Evolutionary conservation across 148 eudicot species (phyloP), one percentile per base, ranked within the genome.

Genomic region (Rhododendron simsii): DNA sequence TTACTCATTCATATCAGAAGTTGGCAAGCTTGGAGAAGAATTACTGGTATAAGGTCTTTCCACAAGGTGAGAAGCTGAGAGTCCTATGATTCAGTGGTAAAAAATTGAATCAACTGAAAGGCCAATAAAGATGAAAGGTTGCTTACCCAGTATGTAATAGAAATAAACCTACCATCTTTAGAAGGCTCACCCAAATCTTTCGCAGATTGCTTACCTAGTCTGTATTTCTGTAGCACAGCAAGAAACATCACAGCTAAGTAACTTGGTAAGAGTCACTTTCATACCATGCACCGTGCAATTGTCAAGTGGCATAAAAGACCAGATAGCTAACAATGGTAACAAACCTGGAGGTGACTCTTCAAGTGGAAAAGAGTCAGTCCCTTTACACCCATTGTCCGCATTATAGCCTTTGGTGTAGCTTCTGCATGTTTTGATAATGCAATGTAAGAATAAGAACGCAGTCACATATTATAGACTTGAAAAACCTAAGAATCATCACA

Each of bases 371-470:
- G 94, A 78, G 98, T 95, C 88, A 93, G 87, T 86, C 98, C 98
- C 90, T 95, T 95, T 65, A 95, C 98, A 39, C 95, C 96, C 98
- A 95, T 95, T 57, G 96, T 95, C 87, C 96, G 93, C 94, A 93
- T 79, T 81, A 95, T 90, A 80, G 98, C 96, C 91, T 95, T 95
- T 30, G 94, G 94, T n/a, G 94, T 93, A 80, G 94, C 94, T 91
- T 93, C 94, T 93, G 93, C 91, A 89, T 13, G 85, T 20, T 85
- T 55, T 82, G 63, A 45, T 65, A 61, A 87, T 71, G 53, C 47
- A 35, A 86, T 73, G 83, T 63, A 67, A 57, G 81, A 75, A 87
- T 88, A 81, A 89, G 39, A 16, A 69, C 1, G n/a, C 45, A 33
- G 50, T 21, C 3, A 16, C 80, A 14, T 65, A 71, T 73, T 26